These are phyloP conservation scores for Ustilago curta DNA, from an alignment of 1,284 basidiomycete genomes.

Conservation along the genomic window DNA sequence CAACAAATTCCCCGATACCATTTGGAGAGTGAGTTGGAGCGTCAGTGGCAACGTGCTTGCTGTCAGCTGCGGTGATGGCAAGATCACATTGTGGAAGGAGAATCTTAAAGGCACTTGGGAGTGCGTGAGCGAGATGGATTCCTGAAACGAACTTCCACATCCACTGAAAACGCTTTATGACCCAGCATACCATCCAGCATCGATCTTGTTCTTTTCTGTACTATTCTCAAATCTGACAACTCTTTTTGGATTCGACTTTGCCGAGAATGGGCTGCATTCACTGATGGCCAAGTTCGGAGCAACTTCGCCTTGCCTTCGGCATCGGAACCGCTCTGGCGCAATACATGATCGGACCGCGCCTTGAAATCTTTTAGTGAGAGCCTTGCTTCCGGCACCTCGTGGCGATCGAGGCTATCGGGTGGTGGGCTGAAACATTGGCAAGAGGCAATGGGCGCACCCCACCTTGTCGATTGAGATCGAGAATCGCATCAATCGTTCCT, in stretches of 20 bases:
- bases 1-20: constrained; percentile 70
- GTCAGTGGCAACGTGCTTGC: constrained; percentile 95
- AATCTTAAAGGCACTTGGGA: constrained; percentile 94
- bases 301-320: too few relatives aligned
- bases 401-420: too few relatives aligned
- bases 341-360: too few relatives aligned
- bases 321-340: too few relatives aligned
- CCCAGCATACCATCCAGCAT: constrained; percentile 1
- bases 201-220: background rate
- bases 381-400: too few relatives aligned
- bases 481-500: too few relatives aligned
- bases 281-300: too few relatives aligned
- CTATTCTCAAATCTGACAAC: background rate
- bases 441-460: too few relatives aligned
- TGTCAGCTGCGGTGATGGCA: constrained; percentile 97
- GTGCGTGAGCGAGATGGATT: constrained; percentile 75
- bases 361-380: too few relatives aligned
- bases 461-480: too few relatives aligned
- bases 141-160: constrained; percentile 8
- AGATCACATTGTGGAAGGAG: constrained; percentile 98
- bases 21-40: constrained; percentile 98
- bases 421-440: too few relatives aligned
- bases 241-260: background rate
- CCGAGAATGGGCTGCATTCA: too few relatives aligned
- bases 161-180: background rate